Percentiles rank a stretch among this genome's conserved stretches.
phyloP scores from a whole-genome alignment of 495 filamentous ascomycete genomes.

The Staphylotrichum longicolle region DNA sequence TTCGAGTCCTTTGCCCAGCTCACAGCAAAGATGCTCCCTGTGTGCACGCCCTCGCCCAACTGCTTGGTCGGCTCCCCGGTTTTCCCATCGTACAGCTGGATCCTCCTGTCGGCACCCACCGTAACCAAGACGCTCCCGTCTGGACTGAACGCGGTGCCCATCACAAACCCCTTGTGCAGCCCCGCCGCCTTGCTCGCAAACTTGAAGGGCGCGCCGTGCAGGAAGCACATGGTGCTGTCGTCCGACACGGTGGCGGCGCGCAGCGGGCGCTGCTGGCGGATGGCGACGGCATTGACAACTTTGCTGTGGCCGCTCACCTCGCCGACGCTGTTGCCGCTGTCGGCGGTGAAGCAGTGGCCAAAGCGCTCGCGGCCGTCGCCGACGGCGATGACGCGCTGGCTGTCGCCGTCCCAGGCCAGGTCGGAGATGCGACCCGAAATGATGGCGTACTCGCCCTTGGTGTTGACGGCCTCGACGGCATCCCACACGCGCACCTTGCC shows the following conservation, averaged over 20 bases:
- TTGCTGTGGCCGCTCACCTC: conserved; percentile 89
- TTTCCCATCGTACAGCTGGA: conserved; percentile 94
- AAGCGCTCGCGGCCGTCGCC: conserved; percentile 91
- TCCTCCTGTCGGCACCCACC: conserved; percentile 82
- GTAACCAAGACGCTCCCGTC: conserved; percentile 82
- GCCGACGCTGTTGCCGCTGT: conserved; percentile 92
- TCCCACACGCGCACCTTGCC: conserved; percentile 92
- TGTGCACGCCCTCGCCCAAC: conserved; percentile 79
- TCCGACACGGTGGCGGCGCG: conserved; percentile 89
- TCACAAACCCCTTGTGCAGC: conserved; percentile 82
- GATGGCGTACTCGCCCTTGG: conserved; percentile 86
- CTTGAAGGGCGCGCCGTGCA: conserved; percentile 92
- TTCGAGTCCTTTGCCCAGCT: conserved; percentile 90
- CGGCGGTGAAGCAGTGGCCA: conserved; percentile 92
- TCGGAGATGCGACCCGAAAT: conserved; percentile 95
- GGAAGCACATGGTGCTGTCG: conserved; percentile 84
- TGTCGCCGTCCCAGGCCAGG: conserved; percentile 95
- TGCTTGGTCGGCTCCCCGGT: conserved; percentile 76
- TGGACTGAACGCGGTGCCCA: conserved; percentile 85
- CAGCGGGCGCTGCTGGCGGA: conserved; percentile 84
- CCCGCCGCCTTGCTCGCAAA: conserved; percentile 73
- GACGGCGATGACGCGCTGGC: conserved; percentile 92
- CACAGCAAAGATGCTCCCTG: conserved; percentile 86
- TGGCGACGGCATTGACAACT: conserved; percentile 84
- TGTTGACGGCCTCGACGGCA: conserved; percentile 60